Percentiles rank a stretch among this genome's conserved stretches.
Evolutionary conservation across 2,329 filamentous ascomycete genomes (phyloP).

Genomic region (Penicillium sp.): DNA sequence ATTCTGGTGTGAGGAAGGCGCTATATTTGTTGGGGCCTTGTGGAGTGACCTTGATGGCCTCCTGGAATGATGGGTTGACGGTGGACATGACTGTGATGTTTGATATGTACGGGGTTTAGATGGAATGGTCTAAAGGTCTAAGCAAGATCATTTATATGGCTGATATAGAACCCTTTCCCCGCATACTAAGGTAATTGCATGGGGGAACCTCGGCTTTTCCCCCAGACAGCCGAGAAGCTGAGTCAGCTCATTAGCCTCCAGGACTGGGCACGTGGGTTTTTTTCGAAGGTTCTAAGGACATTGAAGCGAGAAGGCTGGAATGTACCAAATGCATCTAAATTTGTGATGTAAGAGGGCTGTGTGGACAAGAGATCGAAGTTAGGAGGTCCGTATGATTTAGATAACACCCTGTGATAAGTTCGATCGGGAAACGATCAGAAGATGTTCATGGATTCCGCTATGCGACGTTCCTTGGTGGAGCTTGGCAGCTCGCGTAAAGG

Average conservation of each 20-base stretch:
- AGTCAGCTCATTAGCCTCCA: not conserved
- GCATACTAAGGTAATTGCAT: not conserved
- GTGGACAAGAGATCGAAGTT: not conserved
- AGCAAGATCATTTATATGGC: not conserved
- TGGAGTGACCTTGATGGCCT: constrained; percentile 40
- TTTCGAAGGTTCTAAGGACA: not conserved
- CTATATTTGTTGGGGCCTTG: constrained; percentile 57
- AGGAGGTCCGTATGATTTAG: not conserved
- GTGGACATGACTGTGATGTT: constrained; percentile 12
- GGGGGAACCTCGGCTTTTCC: constrained; percentile 11
- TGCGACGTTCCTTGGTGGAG: not conserved
- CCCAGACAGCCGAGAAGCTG: constrained; percentile 1
- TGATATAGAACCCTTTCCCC: not conserved
- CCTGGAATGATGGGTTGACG: constrained; percentile 36
- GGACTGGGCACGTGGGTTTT: not conserved
- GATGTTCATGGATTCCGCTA: not conserved
- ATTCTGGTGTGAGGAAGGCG: constrained; percentile 56
- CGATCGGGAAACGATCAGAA: not conserved
- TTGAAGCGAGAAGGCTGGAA: not conserved
- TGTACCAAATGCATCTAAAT: not conserved
- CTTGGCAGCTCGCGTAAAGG: constrained; percentile 4
- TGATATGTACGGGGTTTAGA: not conserved
- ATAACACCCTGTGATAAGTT: not conserved
- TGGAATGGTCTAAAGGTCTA: not conserved
- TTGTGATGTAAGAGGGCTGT: not conserved